Evolutionary conservation across 306 rosid genomes (phyloP).

Genomic region (Hippophae tibetana): DNA sequence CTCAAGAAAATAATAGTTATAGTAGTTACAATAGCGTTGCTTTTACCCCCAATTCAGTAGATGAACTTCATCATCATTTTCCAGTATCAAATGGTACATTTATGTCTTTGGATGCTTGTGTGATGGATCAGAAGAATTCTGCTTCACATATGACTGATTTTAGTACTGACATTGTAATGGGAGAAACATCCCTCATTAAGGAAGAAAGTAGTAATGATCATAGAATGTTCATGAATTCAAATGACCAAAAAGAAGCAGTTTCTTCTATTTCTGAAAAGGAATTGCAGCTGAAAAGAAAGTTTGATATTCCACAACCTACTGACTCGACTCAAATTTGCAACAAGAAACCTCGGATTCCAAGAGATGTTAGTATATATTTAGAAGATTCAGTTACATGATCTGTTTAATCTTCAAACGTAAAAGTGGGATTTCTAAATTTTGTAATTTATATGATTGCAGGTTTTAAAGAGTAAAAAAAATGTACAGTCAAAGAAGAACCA

Average conservation of each 20-base stretch:
- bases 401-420: not conserved
- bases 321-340: conserved; percentile 23
- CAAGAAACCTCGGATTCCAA: conserved; percentile 37
- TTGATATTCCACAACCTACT: conserved; percentile 17
- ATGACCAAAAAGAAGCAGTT: conserved; percentile 16
- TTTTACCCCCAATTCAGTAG: conserved; percentile 20
- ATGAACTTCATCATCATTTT: conserved; percentile 14
- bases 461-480: conserved; percentile 38
- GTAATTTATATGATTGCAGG: conserved; percentile 27
- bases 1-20: conserved; percentile 44
- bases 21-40: conserved; percentile 25
- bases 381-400: not conserved
- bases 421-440: conserved; percentile 2
- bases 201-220: conserved; percentile 21
- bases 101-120: conserved; percentile 16
- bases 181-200: conserved; percentile 25
- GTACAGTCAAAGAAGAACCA: conserved; percentile 31
- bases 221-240: conserved; percentile 13
- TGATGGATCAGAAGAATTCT: conserved; percentile 19
- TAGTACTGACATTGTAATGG: conserved; percentile 28
- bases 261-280: conserved; percentile 15
- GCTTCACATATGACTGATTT: conserved; percentile 28
- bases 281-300: conserved; percentile 44
- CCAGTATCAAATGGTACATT: conserved; percentile 13
- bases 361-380: conserved; percentile 34